These are phyloP conservation scores for Pythium dissotocum DNA, from an alignment of 352 stramenopile genomes.

Conservation along the genomic window DNA sequence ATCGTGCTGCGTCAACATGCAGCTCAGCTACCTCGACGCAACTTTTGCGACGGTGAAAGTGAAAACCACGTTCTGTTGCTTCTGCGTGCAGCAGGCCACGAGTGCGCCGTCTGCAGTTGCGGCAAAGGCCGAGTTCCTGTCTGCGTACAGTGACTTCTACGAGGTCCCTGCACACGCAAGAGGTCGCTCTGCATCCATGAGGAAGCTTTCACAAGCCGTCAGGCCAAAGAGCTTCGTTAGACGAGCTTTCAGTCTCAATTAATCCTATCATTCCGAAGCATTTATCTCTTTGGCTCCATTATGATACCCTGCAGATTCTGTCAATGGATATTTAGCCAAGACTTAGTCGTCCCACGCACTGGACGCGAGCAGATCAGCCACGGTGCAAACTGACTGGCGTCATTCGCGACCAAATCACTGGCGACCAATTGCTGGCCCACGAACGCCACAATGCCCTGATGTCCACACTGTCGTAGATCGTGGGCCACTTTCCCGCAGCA, in stretches of 20 bases:
- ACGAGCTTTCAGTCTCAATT: background rate
- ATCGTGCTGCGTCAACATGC: conserved; percentile 13
- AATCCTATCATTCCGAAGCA: no score
- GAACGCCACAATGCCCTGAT: background rate
- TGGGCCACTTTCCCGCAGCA: background rate
- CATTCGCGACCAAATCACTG: background rate
- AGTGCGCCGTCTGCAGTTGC: background rate
- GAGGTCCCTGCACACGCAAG: background rate
- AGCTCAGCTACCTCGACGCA: conserved; percentile 9
- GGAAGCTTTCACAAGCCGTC: background rate
- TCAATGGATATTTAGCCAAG: no score
- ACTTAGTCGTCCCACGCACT: background rate
- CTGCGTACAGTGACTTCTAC: background rate
- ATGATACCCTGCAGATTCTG: background rate
- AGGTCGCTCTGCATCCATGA: background rate
- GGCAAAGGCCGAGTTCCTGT: conserved; percentile 5
- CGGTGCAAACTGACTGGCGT: background rate
- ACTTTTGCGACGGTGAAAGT: background rate
- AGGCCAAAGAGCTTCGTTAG: background rate
- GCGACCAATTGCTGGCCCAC: background rate
- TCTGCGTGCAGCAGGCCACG: conserved; percentile 13
- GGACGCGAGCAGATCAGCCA: conserved; percentile 1
- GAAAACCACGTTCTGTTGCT: conserved; percentile 11
- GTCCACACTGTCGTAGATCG: background rate
- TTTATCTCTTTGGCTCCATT: no score